phyloP scores from a whole-genome alignment of 164 flowering plant genomes.

The Sextonia rubra region DNA sequence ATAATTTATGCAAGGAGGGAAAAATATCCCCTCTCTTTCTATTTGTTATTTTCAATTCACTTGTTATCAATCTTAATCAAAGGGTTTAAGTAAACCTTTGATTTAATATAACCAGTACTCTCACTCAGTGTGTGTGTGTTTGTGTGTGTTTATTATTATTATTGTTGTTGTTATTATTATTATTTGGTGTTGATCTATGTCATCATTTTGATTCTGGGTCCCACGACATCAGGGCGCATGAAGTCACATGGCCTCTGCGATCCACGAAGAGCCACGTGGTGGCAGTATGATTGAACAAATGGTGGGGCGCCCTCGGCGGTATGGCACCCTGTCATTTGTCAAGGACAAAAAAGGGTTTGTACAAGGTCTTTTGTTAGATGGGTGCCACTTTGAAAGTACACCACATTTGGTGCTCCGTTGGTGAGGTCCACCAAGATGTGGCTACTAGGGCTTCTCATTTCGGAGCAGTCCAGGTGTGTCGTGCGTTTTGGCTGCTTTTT shows the following conservation, averaged over 20 bases:
- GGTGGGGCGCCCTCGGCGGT: constrained; percentile 21
- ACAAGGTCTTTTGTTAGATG: background rate
- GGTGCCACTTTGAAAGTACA: constrained; percentile 15
- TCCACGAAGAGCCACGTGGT: constrained; percentile 20
- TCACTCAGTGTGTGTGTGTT: too few relatives aligned
- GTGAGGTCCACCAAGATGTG: constrained; percentile 3
- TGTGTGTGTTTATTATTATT: too few relatives aligned
- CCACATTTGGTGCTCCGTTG: constrained; percentile 6
- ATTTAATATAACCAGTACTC: background rate
- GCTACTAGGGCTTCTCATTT: background rate
- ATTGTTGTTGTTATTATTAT: too few relatives aligned
- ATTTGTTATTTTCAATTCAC: background rate
- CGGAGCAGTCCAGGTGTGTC: background rate
- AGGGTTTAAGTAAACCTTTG: background rate
- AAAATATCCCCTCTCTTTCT: background rate
- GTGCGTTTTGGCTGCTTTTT: constrained; percentile 1
- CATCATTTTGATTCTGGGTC: background rate
- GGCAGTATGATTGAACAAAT: constrained; percentile 14
- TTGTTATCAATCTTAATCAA: background rate
- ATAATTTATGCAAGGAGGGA: background rate
- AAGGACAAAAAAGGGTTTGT: background rate
- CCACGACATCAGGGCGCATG: background rate
- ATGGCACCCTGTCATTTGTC: constrained; percentile 11
- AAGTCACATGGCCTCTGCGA: constrained; percentile 5
- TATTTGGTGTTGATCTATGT: too few relatives aligned